Conservation (phyloP, 2,329 filamentous ascomycete genomes). For the Penicillium sp. region DNA sequence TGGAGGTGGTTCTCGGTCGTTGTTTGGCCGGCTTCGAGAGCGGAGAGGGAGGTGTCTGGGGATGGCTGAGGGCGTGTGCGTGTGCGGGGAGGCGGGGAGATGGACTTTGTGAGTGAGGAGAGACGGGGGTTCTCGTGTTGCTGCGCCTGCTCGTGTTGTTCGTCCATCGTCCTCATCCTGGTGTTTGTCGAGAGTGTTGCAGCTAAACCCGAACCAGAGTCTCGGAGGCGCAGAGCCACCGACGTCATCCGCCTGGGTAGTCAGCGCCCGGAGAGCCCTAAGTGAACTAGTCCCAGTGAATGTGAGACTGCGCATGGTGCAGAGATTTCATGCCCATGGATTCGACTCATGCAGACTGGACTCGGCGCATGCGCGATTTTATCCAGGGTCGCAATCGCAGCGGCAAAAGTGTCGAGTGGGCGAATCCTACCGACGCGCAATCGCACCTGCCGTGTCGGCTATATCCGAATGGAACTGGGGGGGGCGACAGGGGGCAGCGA, state of each 20-base stretch:
- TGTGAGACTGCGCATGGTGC: neutral
- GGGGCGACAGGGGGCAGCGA: neutral
- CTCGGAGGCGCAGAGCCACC: neutral
- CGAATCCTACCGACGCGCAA: neutral
- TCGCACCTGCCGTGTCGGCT: neutral
- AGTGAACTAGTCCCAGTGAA: neutral
- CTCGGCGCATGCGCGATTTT: neutral
- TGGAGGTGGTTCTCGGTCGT: constrained; percentile 54
- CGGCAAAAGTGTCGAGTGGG: neutral
- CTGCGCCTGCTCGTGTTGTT: neutral
- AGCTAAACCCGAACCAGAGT: neutral
- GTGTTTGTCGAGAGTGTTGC: neutral
- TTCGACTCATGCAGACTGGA: neutral
- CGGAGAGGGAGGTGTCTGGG: constrained; percentile 37
- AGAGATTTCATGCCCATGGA: neutral
- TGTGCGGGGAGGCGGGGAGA: constrained; percentile 12
- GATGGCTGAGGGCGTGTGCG: neutral
- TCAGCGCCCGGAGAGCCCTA: neutral
- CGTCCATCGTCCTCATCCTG: neutral
- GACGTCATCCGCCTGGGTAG: neutral
- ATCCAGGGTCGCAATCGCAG: neutral
- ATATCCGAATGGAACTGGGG: neutral
- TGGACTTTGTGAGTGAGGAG: constrained; percentile 3
- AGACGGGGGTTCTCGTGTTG: neutral
- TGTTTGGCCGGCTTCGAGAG: constrained; percentile 58